Evolutionary conservation across 495 filamentous ascomycete genomes (phyloP).

Genomic region (Talaromyces adpressus): DNA sequence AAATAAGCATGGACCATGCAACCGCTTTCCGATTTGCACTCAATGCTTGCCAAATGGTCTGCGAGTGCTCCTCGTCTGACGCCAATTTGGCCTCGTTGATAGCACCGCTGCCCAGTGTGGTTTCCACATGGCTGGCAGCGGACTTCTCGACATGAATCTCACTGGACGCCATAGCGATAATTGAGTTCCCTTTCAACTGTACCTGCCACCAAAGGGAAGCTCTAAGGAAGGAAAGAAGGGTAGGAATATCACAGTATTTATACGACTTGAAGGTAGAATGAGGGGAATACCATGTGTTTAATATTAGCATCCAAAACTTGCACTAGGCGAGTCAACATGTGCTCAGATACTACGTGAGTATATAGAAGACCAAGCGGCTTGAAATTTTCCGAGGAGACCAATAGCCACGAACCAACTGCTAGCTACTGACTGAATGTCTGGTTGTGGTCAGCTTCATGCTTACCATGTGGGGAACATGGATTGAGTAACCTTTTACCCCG

Average conservation of each 20-base stretch:
- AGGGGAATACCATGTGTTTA: neutral
- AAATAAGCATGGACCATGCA: conserved; percentile 39
- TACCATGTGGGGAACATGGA: neutral
- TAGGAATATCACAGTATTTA: neutral
- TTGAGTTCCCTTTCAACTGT: neutral
- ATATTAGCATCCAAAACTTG: neutral
- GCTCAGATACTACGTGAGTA: neutral
- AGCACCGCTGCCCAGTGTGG: conserved; percentile 9
- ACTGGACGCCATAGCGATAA: neutral
- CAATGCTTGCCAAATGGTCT: conserved; percentile 25
- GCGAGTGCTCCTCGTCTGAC: conserved; percentile 24
- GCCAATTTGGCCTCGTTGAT: conserved; percentile 27
- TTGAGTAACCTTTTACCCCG: neutral
- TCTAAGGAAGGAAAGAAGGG: neutral
- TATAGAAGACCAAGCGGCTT: neutral
- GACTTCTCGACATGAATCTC: conserved; percentile 7
- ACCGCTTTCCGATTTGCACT: conserved; percentile 41
- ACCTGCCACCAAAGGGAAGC: neutral
- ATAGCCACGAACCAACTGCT: neutral
- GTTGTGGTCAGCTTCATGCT: neutral
- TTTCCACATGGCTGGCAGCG: conserved; percentile 5
- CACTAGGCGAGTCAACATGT: neutral
- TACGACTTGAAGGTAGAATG: neutral
- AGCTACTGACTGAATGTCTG: neutral
- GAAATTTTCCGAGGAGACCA: neutral